These are phyloP conservation scores for Firmiana major DNA, from an alignment of 345 rosid species.

Conservation along the genomic window DNA sequence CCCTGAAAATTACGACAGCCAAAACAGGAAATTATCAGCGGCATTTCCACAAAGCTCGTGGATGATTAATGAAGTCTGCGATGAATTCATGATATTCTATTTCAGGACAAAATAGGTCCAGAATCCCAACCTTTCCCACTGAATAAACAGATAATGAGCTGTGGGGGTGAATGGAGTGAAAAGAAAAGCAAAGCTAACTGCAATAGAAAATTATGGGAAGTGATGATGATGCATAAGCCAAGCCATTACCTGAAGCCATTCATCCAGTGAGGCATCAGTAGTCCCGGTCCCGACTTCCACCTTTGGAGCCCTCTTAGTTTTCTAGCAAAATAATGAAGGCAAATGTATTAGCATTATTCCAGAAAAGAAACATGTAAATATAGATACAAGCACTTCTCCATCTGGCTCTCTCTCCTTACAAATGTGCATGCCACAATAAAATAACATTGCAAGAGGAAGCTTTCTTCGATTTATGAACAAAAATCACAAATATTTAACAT, in stretches of 20 bases:
- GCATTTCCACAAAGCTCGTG: neutral
- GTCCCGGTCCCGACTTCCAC: slow-evolving; percentile 82
- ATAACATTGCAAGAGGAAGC: neutral
- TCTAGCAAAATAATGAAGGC: slow-evolving; percentile 37
- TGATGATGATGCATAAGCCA: neutral
- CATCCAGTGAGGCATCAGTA: slow-evolving; percentile 73
- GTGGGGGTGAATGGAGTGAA: neutral
- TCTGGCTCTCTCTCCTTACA: neutral
- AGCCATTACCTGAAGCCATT: slow-evolving; percentile 80
- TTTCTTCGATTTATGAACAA: neutral
- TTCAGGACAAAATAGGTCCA: neutral
- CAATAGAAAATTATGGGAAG: neutral
- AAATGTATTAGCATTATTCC: neutral
- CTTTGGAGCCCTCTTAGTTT: slow-evolving; percentile 72
- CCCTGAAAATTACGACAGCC: slow-evolving; percentile 41
- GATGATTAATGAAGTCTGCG: neutral
- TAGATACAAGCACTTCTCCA: neutral
- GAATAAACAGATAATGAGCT: neutral
- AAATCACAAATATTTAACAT: neutral
- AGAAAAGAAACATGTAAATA: neutral
- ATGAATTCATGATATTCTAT: neutral
- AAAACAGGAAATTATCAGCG: neutral
- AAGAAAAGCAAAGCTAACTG: neutral
- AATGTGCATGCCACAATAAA: neutral
- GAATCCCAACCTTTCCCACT: neutral